Conservation (phyloP, 31 red algal genomes). For the Porphyra umbilicalis region DNA sequence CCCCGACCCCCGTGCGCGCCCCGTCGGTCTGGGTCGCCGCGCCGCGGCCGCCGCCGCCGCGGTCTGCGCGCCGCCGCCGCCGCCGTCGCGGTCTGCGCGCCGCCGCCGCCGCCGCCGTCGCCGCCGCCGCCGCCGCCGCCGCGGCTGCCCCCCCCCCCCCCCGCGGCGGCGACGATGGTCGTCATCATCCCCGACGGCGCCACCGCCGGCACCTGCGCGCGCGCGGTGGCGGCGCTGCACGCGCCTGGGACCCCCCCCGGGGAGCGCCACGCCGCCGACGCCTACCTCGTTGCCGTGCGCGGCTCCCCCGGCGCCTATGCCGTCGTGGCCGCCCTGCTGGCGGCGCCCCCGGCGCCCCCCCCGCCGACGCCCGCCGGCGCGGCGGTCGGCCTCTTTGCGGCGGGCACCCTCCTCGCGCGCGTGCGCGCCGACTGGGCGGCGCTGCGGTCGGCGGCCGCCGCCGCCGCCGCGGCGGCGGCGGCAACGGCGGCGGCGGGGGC, state of each 20-base stretch:
- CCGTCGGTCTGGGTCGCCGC: too few species aligned
- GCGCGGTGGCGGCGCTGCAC: neutral
- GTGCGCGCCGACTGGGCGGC: neutral
- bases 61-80: too few species aligned
- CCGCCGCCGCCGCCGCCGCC: too few species aligned
- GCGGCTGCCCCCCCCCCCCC: too few species aligned
- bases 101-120: too few species aligned
- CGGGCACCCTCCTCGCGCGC: neutral
- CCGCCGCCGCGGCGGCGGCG: neutral
- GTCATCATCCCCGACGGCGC: neutral
- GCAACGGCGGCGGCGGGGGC: neutral
- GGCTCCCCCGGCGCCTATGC: neutral
- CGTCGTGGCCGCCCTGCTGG: neutral
- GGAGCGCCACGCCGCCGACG: neutral
- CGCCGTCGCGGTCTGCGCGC: too few species aligned
- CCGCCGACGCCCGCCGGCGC: neutral
- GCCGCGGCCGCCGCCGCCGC: too few species aligned
- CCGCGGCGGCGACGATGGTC: too few species aligned
- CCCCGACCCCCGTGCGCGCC: too few species aligned
- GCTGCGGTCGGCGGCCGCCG: neutral
- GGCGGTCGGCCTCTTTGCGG: neutral
- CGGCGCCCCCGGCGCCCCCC: neutral
- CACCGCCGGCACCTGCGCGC: neutral
- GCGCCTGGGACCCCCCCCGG: neutral
- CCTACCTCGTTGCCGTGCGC: neutral